These are phyloP conservation scores for Carpinus viminea DNA, from an alignment of 306 rosid species.

Conservation along the genomic window DNA sequence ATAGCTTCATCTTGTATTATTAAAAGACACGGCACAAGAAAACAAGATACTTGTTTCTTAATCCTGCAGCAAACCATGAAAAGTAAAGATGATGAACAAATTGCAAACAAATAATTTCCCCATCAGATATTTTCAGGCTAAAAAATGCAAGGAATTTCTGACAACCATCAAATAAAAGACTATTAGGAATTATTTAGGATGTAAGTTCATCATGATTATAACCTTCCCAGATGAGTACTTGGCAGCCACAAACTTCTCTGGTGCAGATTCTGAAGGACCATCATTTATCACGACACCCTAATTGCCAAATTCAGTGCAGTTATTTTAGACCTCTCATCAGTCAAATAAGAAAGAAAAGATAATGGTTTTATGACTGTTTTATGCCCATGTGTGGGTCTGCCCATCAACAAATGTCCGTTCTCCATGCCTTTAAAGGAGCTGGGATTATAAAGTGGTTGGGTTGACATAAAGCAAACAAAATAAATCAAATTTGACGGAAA, in stretches of 20 bases:
- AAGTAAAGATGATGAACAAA: constrained; percentile 55
- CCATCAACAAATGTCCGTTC: not conserved
- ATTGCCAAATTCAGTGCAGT: constrained; percentile 25
- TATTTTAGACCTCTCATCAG: not conserved
- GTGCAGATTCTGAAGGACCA: constrained; percentile 46
- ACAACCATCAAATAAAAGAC: constrained; percentile 22
- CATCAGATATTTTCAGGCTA: constrained; percentile 16
- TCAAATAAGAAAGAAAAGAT: not conserved
- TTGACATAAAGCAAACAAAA: not conserved
- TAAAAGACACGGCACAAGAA: constrained; percentile 57
- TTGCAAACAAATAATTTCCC: constrained; percentile 21
- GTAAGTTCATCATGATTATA: constrained; percentile 29
- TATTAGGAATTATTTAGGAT: too few species aligned
- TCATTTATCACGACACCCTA: constrained; percentile 77
- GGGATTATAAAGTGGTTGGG: not conserved
- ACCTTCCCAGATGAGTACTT: constrained; percentile 86
- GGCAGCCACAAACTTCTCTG: constrained; percentile 82
- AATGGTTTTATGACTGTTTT: not conserved
- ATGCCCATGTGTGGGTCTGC: too few species aligned
- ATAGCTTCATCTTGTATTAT: constrained; percentile 77
- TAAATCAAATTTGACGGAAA: not conserved
- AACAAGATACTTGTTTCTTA: constrained; percentile 67
- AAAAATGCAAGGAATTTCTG: constrained; percentile 13
- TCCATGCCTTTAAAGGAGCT: not conserved
- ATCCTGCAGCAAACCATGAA: constrained; percentile 77